These are phyloP conservation scores for Leishmania gerbilli DNA, from an alignment of 208 protist species.

Conservation along the genomic window DNA sequence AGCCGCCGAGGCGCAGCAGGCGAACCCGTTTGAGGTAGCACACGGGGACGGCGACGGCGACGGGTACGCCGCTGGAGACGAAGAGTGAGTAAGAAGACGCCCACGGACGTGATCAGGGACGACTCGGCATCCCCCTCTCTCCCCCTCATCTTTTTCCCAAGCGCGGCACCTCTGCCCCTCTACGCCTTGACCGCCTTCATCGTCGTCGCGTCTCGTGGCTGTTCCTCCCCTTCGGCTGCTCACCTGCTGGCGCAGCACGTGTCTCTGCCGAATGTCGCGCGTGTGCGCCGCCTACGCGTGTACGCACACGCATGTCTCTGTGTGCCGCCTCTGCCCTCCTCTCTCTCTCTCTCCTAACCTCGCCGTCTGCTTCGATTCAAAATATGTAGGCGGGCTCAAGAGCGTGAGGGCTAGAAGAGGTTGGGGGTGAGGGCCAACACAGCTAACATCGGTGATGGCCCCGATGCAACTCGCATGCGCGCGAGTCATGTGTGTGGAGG, in stretches of 20 bases:
- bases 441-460: neutral
- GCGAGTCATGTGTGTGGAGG: neutral
- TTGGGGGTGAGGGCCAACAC: neutral
- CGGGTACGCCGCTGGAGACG: conserved; percentile 58
- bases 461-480: neutral
- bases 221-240: neutral
- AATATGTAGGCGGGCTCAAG: neutral
- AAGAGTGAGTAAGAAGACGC: conserved; percentile 21
- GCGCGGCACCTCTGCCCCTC: neutral
- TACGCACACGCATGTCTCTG: neutral
- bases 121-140: neutral
- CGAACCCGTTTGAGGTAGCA: conserved; percentile 78
- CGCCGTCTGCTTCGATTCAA: neutral
- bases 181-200: neutral
- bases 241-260: neutral
- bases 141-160: no score
- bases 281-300: neutral
- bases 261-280: neutral
- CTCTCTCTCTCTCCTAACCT: neutral
- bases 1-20: conserved; percentile 60
- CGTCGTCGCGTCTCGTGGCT: neutral
- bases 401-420: neutral
- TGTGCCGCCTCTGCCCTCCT: no score
- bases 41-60: conserved; percentile 32
- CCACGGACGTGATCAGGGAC: neutral